These are phyloP conservation scores for Astrothelium subdiscretum DNA, from an alignment of 495 filamentous ascomycete species.

Conservation along the genomic window DNA sequence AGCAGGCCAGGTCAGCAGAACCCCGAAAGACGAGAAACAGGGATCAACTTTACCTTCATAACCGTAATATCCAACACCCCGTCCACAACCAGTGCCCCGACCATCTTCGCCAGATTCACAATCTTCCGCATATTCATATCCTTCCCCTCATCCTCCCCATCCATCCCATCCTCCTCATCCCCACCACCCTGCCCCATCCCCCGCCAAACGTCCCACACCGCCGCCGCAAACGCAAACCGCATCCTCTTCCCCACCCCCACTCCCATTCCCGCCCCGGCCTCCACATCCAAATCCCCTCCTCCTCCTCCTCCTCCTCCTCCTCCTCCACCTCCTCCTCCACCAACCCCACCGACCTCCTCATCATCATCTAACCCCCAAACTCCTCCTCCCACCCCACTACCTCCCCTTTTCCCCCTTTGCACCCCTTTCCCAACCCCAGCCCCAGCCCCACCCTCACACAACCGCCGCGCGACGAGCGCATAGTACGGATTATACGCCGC, in stretches of 20 bases:
- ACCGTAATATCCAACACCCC: slow-evolving; percentile 9
- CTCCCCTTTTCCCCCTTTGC: slow-evolving; percentile 1
- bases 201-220: slow-evolving; percentile 80
- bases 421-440: no score
- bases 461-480: slow-evolving; percentile 62
- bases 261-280: not conserved
- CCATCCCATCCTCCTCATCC: slow-evolving; percentile 34
- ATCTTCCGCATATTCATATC: slow-evolving; percentile 48
- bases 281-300: not conserved
- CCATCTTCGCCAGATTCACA: slow-evolving; percentile 87
- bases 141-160: slow-evolving; percentile 25
- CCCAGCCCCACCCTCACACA: no score
- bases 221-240: slow-evolving; percentile 72
- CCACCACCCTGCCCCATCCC: slow-evolving; percentile 62
- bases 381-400: not conserved
- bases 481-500: slow-evolving; percentile 87
- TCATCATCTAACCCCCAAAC: not conserved
- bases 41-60: not conserved
- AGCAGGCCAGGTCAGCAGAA: not conserved
- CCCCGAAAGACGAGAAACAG: slow-evolving; percentile 5
- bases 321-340: slow-evolving; percentile 2
- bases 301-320: not conserved
- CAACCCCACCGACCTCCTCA: no score
- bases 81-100: slow-evolving; percentile 58
- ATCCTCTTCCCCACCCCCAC: slow-evolving; percentile 39